phyloP scores from a whole-genome alignment of 108 stramenopile species.

The Nitzschia sp. region DNA sequence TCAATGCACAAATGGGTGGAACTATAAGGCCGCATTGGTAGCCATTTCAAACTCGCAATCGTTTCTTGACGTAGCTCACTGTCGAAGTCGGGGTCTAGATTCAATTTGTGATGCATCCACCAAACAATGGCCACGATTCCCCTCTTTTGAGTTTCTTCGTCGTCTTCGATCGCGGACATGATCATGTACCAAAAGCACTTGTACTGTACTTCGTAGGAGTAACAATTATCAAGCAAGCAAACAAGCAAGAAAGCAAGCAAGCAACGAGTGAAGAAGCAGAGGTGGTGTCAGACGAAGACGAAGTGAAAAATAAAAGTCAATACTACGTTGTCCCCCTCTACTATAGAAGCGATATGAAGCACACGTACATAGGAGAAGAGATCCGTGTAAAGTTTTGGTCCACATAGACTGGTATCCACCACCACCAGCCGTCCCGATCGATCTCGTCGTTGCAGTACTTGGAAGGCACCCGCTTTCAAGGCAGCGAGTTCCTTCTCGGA shows the following conservation, averaged over 20 bases:
- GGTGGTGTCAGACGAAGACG: too few relatives aligned
- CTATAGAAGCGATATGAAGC: too few relatives aligned
- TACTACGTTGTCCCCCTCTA: too few relatives aligned
- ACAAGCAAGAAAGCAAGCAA: neutral
- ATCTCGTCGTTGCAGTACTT: slow-evolving; percentile 14
- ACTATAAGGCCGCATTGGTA: neutral
- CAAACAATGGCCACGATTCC: neutral
- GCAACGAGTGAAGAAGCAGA: too few relatives aligned
- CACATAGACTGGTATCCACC: slow-evolving; percentile 1
- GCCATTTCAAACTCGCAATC: neutral
- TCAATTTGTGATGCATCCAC: neutral
- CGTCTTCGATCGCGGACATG: neutral
- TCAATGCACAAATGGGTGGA: slow-evolving; percentile 3
- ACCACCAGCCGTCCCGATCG: slow-evolving; percentile 27
- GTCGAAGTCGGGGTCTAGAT: neutral
- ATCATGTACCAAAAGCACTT: slow-evolving; percentile 2
- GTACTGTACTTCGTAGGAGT: too few relatives aligned
- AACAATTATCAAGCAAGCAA: neutral
- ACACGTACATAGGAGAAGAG: neutral
- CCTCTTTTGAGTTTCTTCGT: slow-evolving; percentile 6
- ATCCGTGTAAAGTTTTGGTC: slow-evolving; percentile 6
- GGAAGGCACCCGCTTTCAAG: neutral
- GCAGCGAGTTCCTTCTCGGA: slow-evolving; percentile 2
- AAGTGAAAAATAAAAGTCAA: too few relatives aligned
- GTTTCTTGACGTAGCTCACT: slow-evolving; percentile 2